Evolutionary conservation across 345 rosid genomes (phyloP), one percentile per base, ranked within the genome.

Genomic region (Jatropha curcas): DNA sequence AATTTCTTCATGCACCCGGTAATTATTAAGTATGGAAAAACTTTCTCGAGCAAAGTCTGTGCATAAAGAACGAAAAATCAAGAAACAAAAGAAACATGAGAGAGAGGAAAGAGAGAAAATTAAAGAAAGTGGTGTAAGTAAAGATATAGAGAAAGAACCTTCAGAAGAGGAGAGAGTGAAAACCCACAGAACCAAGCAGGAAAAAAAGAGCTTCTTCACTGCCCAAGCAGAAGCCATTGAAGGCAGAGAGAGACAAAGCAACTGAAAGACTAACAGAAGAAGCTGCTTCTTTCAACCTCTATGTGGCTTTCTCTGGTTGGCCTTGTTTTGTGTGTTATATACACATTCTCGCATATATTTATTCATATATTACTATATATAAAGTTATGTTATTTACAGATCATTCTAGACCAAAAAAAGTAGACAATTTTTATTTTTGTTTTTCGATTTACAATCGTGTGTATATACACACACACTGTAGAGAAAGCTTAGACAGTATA

Each of bases 241-340:
- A 60, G 58, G 30, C 60, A 41, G 74, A 48, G 28, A 59, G n/a
- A 59, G 12, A n/a, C n/a, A n/a, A n/a, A n/a, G 9, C 74, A n/a
- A 24, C 25, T 48, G 62, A 19, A 52, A n/a, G 7, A 28, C 64
- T 16, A 51, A 45, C 43, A 62, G 20, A 28, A 19, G 27, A 53
- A 33, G 22, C 24, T 13, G 66, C 57, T 11, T 11, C 28, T 46
- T 61, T 37, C 52, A 13, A 12, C 37, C 67, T 69, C 68, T 64
- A 73, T 63, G 71, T 64, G 78, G 74, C 74, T 73, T 2, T 27
- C 37, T n/a, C 71, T 63, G 74, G 81, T 68, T 78, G 74, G 81
- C 30, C 81, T 60, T 67, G 41, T 61, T 61, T 55, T 72, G 41
- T 65, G 80, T 71, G 60, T 31, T 51, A 1, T 45, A 17, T 19